Conservation (phyloP, 2,329 filamentous ascomycete species). For the Raffaelea ambrosiae region DNA sequence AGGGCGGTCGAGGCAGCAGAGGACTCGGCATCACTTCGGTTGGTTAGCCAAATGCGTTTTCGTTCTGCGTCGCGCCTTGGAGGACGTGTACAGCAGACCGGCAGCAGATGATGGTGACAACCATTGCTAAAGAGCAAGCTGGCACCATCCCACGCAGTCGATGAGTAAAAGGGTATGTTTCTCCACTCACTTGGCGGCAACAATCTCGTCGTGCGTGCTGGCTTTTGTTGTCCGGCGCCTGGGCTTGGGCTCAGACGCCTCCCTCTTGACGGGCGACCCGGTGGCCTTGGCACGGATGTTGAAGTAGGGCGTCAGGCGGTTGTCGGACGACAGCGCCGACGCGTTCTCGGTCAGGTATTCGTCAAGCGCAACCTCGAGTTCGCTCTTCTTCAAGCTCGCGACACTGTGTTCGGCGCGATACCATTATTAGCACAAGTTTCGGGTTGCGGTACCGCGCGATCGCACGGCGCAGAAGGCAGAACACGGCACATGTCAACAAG, state of each 20-base stretch:
- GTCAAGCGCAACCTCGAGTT: conserved; percentile 69
- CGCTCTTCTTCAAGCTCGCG: conserved; percentile 65
- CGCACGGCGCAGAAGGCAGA: too few relatives aligned
- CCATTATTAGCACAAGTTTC: conserved; percentile 6
- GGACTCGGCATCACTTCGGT: background rate
- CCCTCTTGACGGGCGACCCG: conserved; percentile 54
- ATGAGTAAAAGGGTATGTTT: too few relatives aligned
- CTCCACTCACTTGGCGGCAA: conserved; percentile 31
- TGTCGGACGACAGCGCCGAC: conserved; percentile 52
- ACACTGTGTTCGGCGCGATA: conserved; percentile 38
- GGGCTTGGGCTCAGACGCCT: conserved; percentile 32
- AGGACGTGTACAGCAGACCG: background rate
- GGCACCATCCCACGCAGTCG: too few relatives aligned
- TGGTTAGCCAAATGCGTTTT: background rate
- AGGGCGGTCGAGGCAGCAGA: background rate
- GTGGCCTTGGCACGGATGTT: conserved; percentile 51
- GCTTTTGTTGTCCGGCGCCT: background rate
- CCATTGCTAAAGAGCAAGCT: too few relatives aligned
- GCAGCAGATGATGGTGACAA: too few relatives aligned
- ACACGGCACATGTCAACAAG: background rate
- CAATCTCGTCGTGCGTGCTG: conserved; percentile 27
- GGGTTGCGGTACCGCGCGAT: too few relatives aligned
- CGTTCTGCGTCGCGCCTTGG: background rate
- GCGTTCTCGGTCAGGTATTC: conserved; percentile 63
- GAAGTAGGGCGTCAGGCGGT: conserved; percentile 68